phyloP scores from a whole-genome alignment of 2,329 filamentous ascomycete genomes.

The Fusarium graminum region DNA sequence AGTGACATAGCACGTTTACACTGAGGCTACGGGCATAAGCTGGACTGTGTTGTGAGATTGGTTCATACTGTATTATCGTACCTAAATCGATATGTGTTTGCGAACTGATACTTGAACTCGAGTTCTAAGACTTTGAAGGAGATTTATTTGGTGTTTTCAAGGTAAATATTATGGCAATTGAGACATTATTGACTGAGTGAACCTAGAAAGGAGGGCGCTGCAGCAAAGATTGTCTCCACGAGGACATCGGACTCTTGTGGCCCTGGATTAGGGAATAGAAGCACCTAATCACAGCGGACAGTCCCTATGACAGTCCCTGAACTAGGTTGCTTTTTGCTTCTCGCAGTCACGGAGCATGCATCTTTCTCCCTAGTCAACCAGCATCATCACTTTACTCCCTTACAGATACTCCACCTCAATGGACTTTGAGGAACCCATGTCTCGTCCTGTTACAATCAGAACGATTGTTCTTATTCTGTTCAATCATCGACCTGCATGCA shows the following conservation, averaged over 20 bases:
- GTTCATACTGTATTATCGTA: background rate
- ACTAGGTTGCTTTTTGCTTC: conserved; percentile 31
- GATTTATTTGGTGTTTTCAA: background rate
- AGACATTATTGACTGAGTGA: background rate
- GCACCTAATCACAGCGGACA: background rate
- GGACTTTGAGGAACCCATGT: conserved; percentile 35
- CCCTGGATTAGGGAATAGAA: conserved; percentile 1
- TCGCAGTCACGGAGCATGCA: conserved; percentile 17
- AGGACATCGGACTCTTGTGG: no score
- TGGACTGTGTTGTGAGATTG: background rate
- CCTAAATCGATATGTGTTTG: background rate
- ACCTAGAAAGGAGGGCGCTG: background rate
- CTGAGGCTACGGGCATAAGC: background rate
- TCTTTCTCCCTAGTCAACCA: conserved; percentile 7
- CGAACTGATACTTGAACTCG: background rate
- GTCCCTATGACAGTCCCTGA: no score
- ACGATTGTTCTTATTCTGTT: conserved; percentile 29
- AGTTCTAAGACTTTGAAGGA: background rate
- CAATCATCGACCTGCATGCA: conserved; percentile 12
- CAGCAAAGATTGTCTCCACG: background rate
- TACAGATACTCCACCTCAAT: conserved; percentile 26
- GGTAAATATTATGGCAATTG: background rate
- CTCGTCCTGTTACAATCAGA: conserved; percentile 28
- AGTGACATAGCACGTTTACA: rapidly evolving
- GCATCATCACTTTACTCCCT: conserved; percentile 18